Evolutionary conservation across 116 monocot species (phyloP).

Genomic region (Iris pallida): DNA sequence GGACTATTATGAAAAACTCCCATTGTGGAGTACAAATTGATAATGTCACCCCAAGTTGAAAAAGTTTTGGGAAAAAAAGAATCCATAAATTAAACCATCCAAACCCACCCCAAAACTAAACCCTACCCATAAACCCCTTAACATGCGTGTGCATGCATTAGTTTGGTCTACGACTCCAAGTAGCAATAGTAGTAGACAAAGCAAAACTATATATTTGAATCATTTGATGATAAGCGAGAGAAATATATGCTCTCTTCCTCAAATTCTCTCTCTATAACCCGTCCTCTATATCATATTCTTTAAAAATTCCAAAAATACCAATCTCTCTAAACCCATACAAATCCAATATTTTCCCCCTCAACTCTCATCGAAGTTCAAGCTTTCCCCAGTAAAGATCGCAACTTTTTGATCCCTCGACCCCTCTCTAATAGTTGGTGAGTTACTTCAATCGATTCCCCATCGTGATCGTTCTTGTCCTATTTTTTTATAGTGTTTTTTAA

Average conservation of each 20-base stretch:
- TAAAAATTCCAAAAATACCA: not conserved
- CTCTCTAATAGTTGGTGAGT: not conserved
- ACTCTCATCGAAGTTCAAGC: not conserved
- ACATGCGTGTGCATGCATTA: constrained; percentile 7
- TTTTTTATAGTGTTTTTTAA: too few species aligned
- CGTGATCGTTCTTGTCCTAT: too few species aligned
- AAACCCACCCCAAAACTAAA: too few species aligned
- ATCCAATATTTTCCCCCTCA: too few species aligned
- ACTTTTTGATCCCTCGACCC: too few species aligned
- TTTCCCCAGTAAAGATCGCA: not conserved
- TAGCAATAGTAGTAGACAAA: not conserved
- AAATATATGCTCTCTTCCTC: not conserved
- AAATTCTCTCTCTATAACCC: not conserved
- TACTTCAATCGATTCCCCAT: not conserved
- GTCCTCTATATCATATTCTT: not conserved
- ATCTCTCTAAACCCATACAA: not conserved
- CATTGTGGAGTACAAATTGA: too few species aligned
- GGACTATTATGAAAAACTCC: too few species aligned
- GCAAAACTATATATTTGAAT: not conserved
- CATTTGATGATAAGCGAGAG: constrained; percentile 9
- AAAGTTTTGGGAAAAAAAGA: too few species aligned
- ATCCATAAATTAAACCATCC: too few species aligned
- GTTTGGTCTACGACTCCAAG: not conserved
- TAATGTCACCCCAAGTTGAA: too few species aligned
- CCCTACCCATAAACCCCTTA: too few species aligned